Conservation (phyloP, 2,329 filamentous ascomycete genomes). For the Paecilomyces sp. region DNA sequence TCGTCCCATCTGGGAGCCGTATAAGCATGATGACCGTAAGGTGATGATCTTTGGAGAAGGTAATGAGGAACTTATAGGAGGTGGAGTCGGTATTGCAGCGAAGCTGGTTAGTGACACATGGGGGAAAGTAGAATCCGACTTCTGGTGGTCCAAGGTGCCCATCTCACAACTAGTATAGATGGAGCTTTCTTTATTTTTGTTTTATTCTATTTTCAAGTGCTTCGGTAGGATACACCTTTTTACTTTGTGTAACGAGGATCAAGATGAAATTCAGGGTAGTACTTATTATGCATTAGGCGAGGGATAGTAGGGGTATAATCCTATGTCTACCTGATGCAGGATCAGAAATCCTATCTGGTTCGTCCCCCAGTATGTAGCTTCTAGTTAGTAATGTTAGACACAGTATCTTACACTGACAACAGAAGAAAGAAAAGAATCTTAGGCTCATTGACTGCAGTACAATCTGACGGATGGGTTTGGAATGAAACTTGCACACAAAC, state of each 20-base stretch:
- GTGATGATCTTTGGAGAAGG: slow-evolving; percentile 43
- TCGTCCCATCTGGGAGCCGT: slow-evolving; percentile 32
- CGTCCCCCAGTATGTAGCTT: background rate
- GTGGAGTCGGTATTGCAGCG: slow-evolving; percentile 31
- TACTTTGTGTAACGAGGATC: background rate
- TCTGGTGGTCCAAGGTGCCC: slow-evolving; percentile 35
- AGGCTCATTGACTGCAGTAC: background rate
- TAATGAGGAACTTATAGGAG: slow-evolving; percentile 44
- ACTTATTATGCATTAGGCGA: no score
- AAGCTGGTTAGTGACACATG: slow-evolving; percentile 35
- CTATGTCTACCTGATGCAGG: background rate
- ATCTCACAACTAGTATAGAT: slow-evolving; percentile 17
- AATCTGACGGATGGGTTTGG: background rate
- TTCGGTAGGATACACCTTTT: background rate
- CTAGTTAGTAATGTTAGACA: background rate
- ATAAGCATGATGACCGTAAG: slow-evolving; percentile 18
- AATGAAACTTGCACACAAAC: no score
- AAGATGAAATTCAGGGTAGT: background rate
- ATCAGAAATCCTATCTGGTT: background rate
- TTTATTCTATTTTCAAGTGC: background rate
- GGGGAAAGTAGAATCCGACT: slow-evolving; percentile 39
- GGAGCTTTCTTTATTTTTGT: background rate
- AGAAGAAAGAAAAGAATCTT: background rate
- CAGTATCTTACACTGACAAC: background rate
- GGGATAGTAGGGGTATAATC: background rate